A percentile compares a stretch with the other conserved stretches of the same genome.
phyloP scores from a whole-genome alignment of 164 flowering plant genomes.

The grape (Vitis vinifera) region ASM3070453v1 NC_081821.1:19572501-19573000 shows the following conservation, averaged over 20 bases:
- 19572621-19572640: slow-evolving; percentile 62
- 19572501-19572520: slow-evolving; percentile 60
- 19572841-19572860: neutral
- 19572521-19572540: slow-evolving; percentile 79
- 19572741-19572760: slow-evolving; percentile 25
- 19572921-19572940: slow-evolving; percentile 7
- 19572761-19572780: no score
- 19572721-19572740: slow-evolving; percentile 29
- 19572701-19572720: slow-evolving; percentile 44
- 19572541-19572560: slow-evolving; percentile 82
- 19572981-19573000: no score
- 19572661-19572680: slow-evolving; percentile 44
- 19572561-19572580: slow-evolving; percentile 65
- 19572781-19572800: neutral
- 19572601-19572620: slow-evolving; percentile 59
- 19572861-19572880: neutral
- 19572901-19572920: slow-evolving; percentile 3
- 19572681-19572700: slow-evolving; percentile 35
- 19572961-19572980: no score
- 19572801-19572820: slow-evolving; percentile 1
- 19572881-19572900: slow-evolving; percentile 11
- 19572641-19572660: slow-evolving; percentile 54
- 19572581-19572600: slow-evolving; percentile 53
- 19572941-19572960: neutral
- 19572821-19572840: neutral